These are phyloP conservation scores for Salix brachista DNA, from an alignment of 345 rosid genomes.

Conservation along the genomic window DNA sequence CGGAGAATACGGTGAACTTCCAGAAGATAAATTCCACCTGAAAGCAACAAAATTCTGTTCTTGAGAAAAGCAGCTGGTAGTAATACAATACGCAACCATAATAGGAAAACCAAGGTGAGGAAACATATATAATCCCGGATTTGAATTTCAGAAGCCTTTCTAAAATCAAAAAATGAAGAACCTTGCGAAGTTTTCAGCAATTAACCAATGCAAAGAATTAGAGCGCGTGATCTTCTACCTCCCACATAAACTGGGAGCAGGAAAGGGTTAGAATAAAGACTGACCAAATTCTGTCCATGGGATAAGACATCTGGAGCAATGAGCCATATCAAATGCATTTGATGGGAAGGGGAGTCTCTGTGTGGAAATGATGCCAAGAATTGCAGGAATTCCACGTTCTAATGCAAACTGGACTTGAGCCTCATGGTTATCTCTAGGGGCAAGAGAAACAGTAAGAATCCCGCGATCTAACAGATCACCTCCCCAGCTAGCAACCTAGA, in stretches of 20 bases:
- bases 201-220: neutral
- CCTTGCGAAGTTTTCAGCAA: neutral
- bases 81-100: neutral
- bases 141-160: neutral
- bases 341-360: constrained; percentile 98
- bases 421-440: constrained; percentile 98
- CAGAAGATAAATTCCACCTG: constrained; percentile 93
- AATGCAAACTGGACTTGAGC: constrained; percentile 98
- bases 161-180: neutral
- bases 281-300: constrained; percentile 99
- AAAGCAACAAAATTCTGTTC: constrained; percentile 8
- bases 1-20: constrained; percentile 90
- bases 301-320: constrained; percentile 99
- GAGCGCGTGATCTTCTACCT: neutral
- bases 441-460: constrained; percentile 85
- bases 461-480: constrained; percentile 91
- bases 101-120: too few relatives aligned
- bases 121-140: neutral
- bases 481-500: constrained; percentile 99
- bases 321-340: constrained; percentile 97
- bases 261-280: neutral
- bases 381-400: constrained; percentile 98
- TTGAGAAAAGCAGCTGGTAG: constrained; percentile 8
- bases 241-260: neutral
- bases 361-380: constrained; percentile 92